A percentile compares a stretch with the other conserved stretches of the same genome.
These are phyloP conservation scores for Phytophthora pluvialis DNA, from an alignment of 352 stramenopile species.

Conservation along the genomic window DNA sequence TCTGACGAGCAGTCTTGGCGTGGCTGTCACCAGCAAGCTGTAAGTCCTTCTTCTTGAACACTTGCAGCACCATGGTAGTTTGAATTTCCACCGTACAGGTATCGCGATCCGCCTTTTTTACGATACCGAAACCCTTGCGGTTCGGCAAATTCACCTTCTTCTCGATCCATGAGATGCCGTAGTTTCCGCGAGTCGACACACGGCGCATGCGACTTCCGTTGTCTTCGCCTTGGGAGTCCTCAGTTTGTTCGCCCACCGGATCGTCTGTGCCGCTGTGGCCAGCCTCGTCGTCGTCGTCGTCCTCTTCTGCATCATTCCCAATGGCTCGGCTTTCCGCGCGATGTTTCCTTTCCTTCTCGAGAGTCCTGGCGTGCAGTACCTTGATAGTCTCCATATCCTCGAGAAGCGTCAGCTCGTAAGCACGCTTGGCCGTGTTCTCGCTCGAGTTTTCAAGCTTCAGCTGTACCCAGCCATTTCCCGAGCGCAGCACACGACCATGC, in stretches of 20 bases:
- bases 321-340: conserved; percentile 39
- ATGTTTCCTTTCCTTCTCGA: conserved; percentile 65
- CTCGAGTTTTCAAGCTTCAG: conserved; percentile 83
- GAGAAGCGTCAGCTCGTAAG: conserved; percentile 86
- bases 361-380: conserved; percentile 67
- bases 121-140: conserved; percentile 76
- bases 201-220: conserved; percentile 73
- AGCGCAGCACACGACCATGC: conserved; percentile 77
- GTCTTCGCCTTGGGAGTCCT: conserved; percentile 85
- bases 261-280: conserved; percentile 64
- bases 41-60: conserved; percentile 91
- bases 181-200: conserved; percentile 79
- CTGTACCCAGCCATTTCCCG: conserved; percentile 90
- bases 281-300: conserved; percentile 60
- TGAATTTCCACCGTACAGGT: conserved; percentile 86
- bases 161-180: conserved; percentile 89
- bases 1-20: conserved; percentile 57
- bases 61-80: conserved; percentile 48
- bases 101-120: conserved; percentile 86
- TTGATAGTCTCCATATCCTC: conserved; percentile 87
- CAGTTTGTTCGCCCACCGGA: conserved; percentile 57
- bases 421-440: conserved; percentile 87
- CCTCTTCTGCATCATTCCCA: conserved; percentile 34
- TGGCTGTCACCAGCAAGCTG: conserved; percentile 71
- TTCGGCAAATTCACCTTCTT: conserved; percentile 84